Conservation (phyloP, 306 rosid species). For the Rosa persica region DNA sequence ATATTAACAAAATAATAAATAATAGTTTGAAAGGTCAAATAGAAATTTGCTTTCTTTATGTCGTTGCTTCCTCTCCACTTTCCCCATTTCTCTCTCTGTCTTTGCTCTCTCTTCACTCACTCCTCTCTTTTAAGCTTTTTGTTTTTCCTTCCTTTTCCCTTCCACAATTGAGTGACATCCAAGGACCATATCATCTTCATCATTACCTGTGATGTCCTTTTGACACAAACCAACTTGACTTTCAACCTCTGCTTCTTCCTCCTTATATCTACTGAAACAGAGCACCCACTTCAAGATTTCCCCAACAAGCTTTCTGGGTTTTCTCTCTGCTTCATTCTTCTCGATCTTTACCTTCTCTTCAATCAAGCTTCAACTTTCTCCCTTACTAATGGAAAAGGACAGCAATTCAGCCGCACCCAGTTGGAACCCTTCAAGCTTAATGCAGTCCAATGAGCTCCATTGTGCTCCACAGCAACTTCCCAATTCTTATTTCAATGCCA, state of each 20-base stretch:
- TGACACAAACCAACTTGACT: background rate
- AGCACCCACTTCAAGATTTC: background rate
- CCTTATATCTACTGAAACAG: constrained; percentile 13
- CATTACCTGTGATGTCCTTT: constrained; percentile 19
- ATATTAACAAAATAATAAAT: background rate
- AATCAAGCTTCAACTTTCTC: constrained; percentile 10
- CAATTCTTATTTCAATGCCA: constrained; percentile 33
- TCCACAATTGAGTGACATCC: constrained; percentile 28
- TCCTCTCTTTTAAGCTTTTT: constrained; percentile 11
- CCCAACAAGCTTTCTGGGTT: constrained; percentile 14
- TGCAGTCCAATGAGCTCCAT: constrained; percentile 42
- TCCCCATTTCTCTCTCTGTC: constrained; percentile 13
- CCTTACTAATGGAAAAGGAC: constrained; percentile 8
- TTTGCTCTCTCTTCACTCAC: constrained; percentile 22
- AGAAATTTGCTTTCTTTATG: constrained; percentile 31
- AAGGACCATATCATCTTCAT: constrained; percentile 34
- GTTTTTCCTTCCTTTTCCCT: background rate
- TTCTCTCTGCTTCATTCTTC: constrained; percentile 11
- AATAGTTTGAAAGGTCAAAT: constrained; percentile 37
- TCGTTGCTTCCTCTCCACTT: constrained; percentile 28
- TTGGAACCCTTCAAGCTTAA: constrained; percentile 37
- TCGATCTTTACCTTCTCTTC: constrained; percentile 20
- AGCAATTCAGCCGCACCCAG: constrained; percentile 7
- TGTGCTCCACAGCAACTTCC: constrained; percentile 25
- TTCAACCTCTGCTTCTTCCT: constrained; percentile 16